These are phyloP conservation scores for Aspergillus affinis DNA, from an alignment of 495 filamentous ascomycete genomes.

Conservation along the genomic window DNA sequence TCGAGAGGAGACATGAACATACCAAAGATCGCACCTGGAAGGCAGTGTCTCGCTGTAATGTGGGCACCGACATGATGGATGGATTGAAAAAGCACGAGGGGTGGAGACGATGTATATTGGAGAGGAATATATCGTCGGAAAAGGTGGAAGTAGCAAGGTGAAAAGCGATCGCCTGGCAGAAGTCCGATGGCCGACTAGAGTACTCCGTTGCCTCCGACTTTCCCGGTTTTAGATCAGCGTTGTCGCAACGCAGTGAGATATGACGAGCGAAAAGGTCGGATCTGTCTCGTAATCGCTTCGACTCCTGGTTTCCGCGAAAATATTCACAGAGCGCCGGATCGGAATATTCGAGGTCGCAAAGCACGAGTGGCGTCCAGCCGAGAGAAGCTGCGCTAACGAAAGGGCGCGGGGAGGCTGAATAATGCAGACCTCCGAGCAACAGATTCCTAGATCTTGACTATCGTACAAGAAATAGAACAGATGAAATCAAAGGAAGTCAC, in stretches of 20 bases:
- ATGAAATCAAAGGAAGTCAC: neutral
- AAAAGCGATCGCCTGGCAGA: neutral
- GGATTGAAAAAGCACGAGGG: slow-evolving; percentile 12
- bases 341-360: neutral
- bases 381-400: neutral
- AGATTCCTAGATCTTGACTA: neutral
- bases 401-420: neutral
- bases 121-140: neutral
- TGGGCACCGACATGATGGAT: slow-evolving; percentile 48
- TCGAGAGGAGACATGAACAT: slow-evolving; percentile 26
- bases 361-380: neutral
- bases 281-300: no score
- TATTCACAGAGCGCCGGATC: no score
- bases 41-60: slow-evolving; percentile 60
- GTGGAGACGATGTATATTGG: slow-evolving; percentile 38
- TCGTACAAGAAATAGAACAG: neutral
- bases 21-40: slow-evolving; percentile 73
- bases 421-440: neutral
- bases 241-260: neutral
- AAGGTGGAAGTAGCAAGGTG: slow-evolving; percentile 6
- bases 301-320: no score
- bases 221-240: neutral
- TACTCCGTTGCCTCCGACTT: neutral
- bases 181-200: neutral
- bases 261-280: neutral